Conservation (phyloP, 495 filamentous ascomycete species). For the Lophium mytilinum region DNA sequence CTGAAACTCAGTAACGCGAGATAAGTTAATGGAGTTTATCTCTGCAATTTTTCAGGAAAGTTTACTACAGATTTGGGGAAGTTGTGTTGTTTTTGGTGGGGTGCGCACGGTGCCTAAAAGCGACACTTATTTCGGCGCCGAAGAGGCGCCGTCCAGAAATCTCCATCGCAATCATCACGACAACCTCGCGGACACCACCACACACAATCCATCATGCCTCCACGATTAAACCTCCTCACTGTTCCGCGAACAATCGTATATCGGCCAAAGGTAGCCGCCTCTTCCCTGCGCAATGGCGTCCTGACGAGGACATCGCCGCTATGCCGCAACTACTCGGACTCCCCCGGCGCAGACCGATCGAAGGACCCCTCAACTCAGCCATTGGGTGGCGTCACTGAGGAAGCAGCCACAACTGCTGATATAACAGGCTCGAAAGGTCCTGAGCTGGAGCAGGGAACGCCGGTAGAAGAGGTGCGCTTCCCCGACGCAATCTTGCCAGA, state of each 20-base stretch:
- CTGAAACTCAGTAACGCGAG: too few species aligned
- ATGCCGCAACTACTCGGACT: conserved; percentile 11
- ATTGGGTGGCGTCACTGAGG: conserved; percentile 17
- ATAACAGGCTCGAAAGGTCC: conserved; percentile 20
- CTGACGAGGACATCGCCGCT: not conserved
- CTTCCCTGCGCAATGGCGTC: not conserved
- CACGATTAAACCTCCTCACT: conserved; percentile 41
- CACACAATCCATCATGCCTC: conserved; percentile 37
- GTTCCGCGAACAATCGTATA: not conserved
- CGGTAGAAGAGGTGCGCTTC: conserved; percentile 24
- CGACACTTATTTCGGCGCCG: too few species aligned
- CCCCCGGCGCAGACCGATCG: conserved; percentile 4
- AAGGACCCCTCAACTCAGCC: conserved; percentile 12
- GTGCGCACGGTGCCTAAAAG: too few species aligned
- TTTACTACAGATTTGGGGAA: too few species aligned
- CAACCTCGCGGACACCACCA: too few species aligned
- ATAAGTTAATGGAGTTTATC: too few species aligned
- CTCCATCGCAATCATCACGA: too few species aligned
- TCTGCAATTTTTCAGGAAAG: too few species aligned
- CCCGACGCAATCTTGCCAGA: not conserved
- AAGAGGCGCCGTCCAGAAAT: too few species aligned
- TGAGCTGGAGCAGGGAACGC: conserved; percentile 24
- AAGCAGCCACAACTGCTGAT: conserved; percentile 20
- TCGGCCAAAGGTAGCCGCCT: not conserved
- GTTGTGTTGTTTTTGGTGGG: too few species aligned